Evolutionary conservation across 192 early-diverging fungal species (phyloP), one percentile per base, ranked within the genome.

Genomic region (Phycomyces blakesleeanus): DNA sequence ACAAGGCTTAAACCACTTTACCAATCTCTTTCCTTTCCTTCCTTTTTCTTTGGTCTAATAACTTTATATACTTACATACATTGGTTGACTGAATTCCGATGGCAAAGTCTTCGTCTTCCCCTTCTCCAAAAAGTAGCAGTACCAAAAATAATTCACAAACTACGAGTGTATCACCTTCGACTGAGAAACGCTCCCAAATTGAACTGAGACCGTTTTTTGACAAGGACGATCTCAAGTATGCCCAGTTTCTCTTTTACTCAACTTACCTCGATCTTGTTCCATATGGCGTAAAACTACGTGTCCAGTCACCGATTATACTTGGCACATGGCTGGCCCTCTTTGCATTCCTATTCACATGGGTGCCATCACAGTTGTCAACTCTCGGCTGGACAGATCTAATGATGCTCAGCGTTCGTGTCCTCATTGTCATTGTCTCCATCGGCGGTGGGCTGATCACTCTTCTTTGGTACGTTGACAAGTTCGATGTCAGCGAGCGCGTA

Each of bases 251-350:
- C 21, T 76, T 63, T 38, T 70, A 64, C 34, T 76, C 74, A 2
- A 70, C 68, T 0, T 76, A 76, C 61, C 55, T 71, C 16, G 64
- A 71, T 55, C 65, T 68, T 10, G 68, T 76, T 16, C 64, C 74
- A n/a, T 21, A 38, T 37, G 69, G 68, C 5, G 65, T 71, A 16
- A 54, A 55, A 3, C 22, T 63, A 10, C 63, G 74, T 21, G 3
- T 70, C 3, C 20, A 42, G 27, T 69, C 68, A 6, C 73, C 73
- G 15, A 16, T 51, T 11, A 29, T 69, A 2, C 12, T 59, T 27
- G 29, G 34, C 5, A 9, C 39, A 11, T 69, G 62, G 62, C 25
- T 70, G 11, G 51, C 42, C 5, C 1, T 71, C 5, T 56, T 55
- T n/a, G 38, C 10, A 16, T 51, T 54, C n/a, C 34, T 57, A 4